Evolutionary conservation across 331 rosid genomes (phyloP).

Genomic region (Quercus phellos): DNA sequence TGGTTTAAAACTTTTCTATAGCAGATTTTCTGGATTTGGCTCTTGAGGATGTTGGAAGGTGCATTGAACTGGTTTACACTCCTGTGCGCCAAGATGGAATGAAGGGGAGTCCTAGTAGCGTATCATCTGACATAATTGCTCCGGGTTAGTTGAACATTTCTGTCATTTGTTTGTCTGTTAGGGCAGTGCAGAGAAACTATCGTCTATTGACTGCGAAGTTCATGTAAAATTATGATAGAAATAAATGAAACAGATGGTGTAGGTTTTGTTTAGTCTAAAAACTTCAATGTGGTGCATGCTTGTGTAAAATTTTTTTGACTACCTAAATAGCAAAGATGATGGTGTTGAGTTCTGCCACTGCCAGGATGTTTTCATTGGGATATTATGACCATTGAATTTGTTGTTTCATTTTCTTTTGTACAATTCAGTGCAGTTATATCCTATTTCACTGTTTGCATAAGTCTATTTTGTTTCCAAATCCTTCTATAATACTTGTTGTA

Average conservation of each 20-base stretch:
- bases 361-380: too few relatives aligned
- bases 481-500: not conserved
- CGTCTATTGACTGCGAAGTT: not conserved
- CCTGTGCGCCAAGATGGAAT: slow-evolving; percentile 79
- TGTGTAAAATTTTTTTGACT: too few relatives aligned
- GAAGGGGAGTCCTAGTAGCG: slow-evolving; percentile 56
- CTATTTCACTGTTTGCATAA: not conserved
- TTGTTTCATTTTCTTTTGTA: not conserved
- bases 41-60: slow-evolving; percentile 68
- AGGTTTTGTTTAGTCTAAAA: not conserved
- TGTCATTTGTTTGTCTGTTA: not conserved
- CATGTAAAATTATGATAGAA: not conserved
- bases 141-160: slow-evolving; percentile 50
- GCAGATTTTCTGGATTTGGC: slow-evolving; percentile 77
- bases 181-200: not conserved
- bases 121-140: slow-evolving; percentile 51
- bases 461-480: not conserved
- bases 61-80: slow-evolving; percentile 71
- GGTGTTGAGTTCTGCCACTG: too few relatives aligned
- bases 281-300: too few relatives aligned
- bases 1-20: slow-evolving; percentile 13
- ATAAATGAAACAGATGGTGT: not conserved
- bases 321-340: too few relatives aligned
- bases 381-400: not conserved
- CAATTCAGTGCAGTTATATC: not conserved